Percentiles rank a stretch among this genome's conserved stretches.
These are phyloP conservation scores for Naganishia antarctica DNA, from an alignment of 768 basidiomycete species.

Conservation along the genomic window DNA sequence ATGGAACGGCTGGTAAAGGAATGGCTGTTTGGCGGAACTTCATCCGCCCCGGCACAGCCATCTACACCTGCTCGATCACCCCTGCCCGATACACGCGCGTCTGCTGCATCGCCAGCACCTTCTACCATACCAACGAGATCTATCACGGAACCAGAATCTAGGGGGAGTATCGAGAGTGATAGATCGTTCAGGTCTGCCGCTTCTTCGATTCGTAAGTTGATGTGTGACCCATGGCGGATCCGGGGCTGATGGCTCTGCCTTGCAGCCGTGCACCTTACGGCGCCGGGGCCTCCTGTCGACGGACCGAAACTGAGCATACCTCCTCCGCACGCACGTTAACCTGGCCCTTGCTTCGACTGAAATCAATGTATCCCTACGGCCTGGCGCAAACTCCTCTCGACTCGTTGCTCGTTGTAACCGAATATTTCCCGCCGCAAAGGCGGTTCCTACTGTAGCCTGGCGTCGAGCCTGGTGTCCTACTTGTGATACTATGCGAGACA, in stretches of 20 bases:
- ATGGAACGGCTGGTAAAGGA: constrained; percentile 64
- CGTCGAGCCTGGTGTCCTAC: too few species aligned
- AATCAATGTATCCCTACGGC: too few species aligned
- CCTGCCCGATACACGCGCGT: not conserved
- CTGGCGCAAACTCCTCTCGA: too few species aligned
- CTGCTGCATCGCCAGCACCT: constrained; percentile 6
- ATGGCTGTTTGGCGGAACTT: constrained; percentile 62
- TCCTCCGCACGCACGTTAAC: constrained; percentile 5
- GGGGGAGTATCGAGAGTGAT: not conserved
- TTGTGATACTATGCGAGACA: too few species aligned
- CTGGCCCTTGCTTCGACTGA: too few species aligned
- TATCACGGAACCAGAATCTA: not conserved
- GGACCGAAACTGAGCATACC: constrained; percentile 32
- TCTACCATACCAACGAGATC: constrained; percentile 5
- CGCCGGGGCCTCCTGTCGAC: constrained; percentile 38
- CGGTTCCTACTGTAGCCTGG: too few species aligned
- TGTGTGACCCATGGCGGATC: not conserved
- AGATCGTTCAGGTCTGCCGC: not conserved
- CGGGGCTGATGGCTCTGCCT: not conserved
- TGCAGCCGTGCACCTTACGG: constrained; percentile 31
- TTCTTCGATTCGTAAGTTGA: not conserved
- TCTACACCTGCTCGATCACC: not conserved
- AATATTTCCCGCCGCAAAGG: too few species aligned
- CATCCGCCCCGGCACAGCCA: constrained; percentile 7
- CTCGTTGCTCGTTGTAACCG: too few species aligned